Percentiles rank a stretch among this genome's conserved stretches.
Conservation (phyloP, 1,284 basidiomycete species). For the Pseudozyma hubeiensis region DNA sequence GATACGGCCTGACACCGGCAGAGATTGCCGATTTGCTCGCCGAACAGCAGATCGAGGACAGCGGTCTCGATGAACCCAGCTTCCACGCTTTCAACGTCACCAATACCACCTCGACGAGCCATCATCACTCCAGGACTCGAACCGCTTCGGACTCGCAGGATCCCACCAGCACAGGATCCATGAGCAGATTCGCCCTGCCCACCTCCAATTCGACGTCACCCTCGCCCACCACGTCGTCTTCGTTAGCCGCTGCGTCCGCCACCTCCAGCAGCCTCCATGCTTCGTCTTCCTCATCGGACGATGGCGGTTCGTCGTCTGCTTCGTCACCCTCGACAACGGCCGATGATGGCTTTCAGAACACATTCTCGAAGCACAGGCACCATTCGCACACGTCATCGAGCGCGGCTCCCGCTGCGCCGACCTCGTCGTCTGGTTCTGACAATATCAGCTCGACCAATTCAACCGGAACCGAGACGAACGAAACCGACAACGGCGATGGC, state of each 20-base stretch:
- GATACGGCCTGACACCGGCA: slow-evolving; percentile 21
- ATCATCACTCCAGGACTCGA: slow-evolving; percentile 8
- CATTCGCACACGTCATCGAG: too few species aligned
- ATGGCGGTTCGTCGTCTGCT: not conserved
- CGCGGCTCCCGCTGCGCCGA: too few species aligned
- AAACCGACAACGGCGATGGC: not conserved
- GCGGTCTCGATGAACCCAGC: slow-evolving; percentile 6
- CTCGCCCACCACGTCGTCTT: slow-evolving; percentile 9
- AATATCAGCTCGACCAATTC: not conserved
- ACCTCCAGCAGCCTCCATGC: not conserved
- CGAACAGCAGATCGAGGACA: slow-evolving; percentile 14
- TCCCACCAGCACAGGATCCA: slow-evolving; percentile 3
- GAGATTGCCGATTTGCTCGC: slow-evolving; percentile 25
- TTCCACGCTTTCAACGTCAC: slow-evolving; percentile 3
- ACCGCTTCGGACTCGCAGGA: slow-evolving; percentile 6
- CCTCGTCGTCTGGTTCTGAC: too few species aligned
- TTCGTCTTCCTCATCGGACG: slow-evolving; percentile 1
- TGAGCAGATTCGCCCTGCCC: slow-evolving; percentile 7
- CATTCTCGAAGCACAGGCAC: too few species aligned
- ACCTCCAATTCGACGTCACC: slow-evolving; percentile 12
- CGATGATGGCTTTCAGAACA: too few species aligned
- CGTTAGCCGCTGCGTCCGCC: not conserved
- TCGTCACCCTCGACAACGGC: not conserved
- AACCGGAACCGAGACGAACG: not conserved
- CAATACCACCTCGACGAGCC: slow-evolving; percentile 17